These are phyloP conservation scores for Scheffersomyces stipitis DNA, from an alignment of 805 yeast genomes.

Conservation along the genomic window DNA sequence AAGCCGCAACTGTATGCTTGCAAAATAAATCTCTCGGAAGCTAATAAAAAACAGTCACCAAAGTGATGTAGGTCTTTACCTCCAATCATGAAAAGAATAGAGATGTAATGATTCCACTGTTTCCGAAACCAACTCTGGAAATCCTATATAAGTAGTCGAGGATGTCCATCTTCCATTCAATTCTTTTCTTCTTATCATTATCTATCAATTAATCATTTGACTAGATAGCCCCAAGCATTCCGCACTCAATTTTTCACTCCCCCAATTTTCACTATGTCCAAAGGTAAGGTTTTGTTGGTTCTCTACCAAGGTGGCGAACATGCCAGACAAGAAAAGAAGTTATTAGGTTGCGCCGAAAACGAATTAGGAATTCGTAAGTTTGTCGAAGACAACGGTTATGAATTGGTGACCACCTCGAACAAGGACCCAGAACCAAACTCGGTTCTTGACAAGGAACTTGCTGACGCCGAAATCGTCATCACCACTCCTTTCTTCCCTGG, in stretches of 20 bases:
- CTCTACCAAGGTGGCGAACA: slow-evolving; percentile 59
- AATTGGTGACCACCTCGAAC: slow-evolving; percentile 61
- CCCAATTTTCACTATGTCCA: slow-evolving; percentile 11
- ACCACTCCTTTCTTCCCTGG: slow-evolving; percentile 86
- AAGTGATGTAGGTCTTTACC: too few species aligned
- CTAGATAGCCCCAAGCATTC: too few species aligned
- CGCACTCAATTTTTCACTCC: neutral
- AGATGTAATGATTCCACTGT: too few species aligned
- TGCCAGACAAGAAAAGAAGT: slow-evolving; percentile 57
- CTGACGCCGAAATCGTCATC: slow-evolving; percentile 73
- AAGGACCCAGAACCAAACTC: slow-evolving; percentile 63
- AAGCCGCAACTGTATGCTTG: too few species aligned
- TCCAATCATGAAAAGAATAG: too few species aligned
- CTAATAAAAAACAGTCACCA: too few species aligned
- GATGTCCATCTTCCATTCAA: too few species aligned
- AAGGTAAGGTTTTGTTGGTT: slow-evolving; percentile 49
- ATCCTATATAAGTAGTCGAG: too few species aligned
- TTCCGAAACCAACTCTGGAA: too few species aligned
- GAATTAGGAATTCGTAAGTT: slow-evolving; percentile 69
- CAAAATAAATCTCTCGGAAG: too few species aligned
- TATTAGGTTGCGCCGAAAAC: slow-evolving; percentile 72
- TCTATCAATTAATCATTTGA: too few species aligned
- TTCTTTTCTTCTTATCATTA: too few species aligned
- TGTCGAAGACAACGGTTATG: slow-evolving; percentile 67
- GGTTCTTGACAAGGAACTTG: slow-evolving; percentile 61